Percentiles rank a stretch among this genome's conserved stretches.
phyloP scores from a whole-genome alignment of 805 yeast genomes.

The Myxozyma mucilagina region DNA sequence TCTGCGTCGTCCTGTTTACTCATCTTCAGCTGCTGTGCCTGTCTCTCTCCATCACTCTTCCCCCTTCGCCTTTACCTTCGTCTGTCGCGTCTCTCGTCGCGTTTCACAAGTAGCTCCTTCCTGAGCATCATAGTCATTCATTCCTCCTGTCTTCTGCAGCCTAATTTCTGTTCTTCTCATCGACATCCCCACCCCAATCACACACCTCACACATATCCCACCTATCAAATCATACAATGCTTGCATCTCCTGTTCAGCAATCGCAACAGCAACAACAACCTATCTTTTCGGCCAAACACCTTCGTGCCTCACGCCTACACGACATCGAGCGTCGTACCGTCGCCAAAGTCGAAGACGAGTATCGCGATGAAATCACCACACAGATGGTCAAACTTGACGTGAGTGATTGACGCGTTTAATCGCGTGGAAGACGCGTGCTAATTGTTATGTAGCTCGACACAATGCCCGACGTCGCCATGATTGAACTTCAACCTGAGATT shows the following conservation, averaged over 20 bases:
- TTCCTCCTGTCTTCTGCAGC: not conserved
- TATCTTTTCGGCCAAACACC: slow-evolving; percentile 19
- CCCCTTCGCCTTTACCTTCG: not conserved
- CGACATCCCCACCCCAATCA: not conserved
- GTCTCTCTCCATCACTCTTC: not conserved
- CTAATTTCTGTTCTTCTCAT: not conserved
- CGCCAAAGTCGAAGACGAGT: slow-evolving; percentile 39
- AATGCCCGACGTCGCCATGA: slow-evolving; percentile 59
- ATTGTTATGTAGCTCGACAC: slow-evolving; percentile 9
- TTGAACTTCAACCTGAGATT: slow-evolving; percentile 86
- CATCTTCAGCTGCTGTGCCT: slow-evolving; percentile 1
- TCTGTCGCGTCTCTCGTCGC: not conserved
- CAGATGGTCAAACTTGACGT: slow-evolving; percentile 42
- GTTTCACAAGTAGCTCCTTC: slow-evolving; percentile 32
- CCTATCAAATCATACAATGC: not conserved
- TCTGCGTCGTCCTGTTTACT: not conserved
- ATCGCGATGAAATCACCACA: slow-evolving; percentile 41
- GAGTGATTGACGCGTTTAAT: not conserved
- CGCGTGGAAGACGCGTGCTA: not conserved
- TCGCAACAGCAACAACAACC: no score
- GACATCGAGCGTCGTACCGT: slow-evolving; percentile 30
- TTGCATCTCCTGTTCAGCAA: not conserved
- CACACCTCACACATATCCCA: not conserved
- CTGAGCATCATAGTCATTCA: slow-evolving; percentile 23
- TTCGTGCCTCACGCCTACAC: slow-evolving; percentile 24